These are phyloP conservation scores for Lasiodiplodia sp. DNA, from an alignment of 2,329 filamentous ascomycete species.

Conservation along the genomic window DNA sequence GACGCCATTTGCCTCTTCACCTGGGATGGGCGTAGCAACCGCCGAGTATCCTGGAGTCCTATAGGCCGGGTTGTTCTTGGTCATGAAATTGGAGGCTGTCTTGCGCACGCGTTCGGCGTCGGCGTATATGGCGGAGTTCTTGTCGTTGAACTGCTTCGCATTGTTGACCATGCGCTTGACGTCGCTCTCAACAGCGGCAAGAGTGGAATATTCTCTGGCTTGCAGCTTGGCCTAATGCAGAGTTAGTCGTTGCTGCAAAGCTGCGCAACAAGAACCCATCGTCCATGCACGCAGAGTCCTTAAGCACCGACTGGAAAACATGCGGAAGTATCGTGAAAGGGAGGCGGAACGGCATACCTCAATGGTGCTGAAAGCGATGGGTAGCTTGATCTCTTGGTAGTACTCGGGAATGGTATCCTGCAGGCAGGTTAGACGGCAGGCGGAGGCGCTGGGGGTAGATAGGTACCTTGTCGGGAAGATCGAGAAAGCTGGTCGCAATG, in stretches of 20 bases:
- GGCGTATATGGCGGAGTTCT: slow-evolving; percentile 74
- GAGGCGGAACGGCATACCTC: slow-evolving; percentile 58
- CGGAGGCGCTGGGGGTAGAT: slow-evolving; percentile 29
- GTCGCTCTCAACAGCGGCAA: slow-evolving; percentile 81
- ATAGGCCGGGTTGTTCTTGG: slow-evolving; percentile 84
- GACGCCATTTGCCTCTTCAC: slow-evolving; percentile 33
- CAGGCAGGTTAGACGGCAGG: slow-evolving; percentile 32
- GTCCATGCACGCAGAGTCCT: slow-evolving; percentile 12
- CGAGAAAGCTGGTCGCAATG: slow-evolving; percentile 78
- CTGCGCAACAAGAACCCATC: neutral
- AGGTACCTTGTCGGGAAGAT: slow-evolving; percentile 66
- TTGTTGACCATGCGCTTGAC: slow-evolving; percentile 89
- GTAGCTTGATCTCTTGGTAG: slow-evolving; percentile 78
- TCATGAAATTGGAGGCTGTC: slow-evolving; percentile 87
- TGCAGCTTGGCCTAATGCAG: slow-evolving; percentile 66
- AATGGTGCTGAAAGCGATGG: slow-evolving; percentile 78
- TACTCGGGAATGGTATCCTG: slow-evolving; percentile 73
- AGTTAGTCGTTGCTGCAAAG: slow-evolving; percentile 33
- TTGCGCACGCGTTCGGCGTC: slow-evolving; percentile 89
- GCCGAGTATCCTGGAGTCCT: slow-evolving; percentile 72
- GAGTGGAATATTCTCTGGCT: slow-evolving; percentile 70
- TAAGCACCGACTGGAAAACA: neutral
- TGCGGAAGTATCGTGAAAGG: slow-evolving; percentile 5
- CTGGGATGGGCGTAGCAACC: slow-evolving; percentile 76
- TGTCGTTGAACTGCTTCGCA: slow-evolving; percentile 83